Evolutionary conservation across 257 asterid genomes (phyloP).

Genomic region (Salvia rosmarinus): DNA sequence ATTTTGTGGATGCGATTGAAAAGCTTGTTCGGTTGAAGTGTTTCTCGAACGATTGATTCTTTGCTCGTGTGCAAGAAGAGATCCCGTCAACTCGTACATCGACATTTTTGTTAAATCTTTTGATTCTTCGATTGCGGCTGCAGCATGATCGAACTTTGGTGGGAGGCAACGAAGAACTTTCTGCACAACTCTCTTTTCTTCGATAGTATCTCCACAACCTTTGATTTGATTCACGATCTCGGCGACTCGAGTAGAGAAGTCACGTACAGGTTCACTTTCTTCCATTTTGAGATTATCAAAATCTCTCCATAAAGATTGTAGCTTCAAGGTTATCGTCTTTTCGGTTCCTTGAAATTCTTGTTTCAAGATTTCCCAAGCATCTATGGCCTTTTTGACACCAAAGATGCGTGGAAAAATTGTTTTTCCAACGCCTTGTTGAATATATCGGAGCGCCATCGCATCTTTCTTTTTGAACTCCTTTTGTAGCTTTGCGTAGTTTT

Average conservation of each 20-base stretch:
- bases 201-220: not conserved
- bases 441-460: not conserved
- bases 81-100: too few species aligned
- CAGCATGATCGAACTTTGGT: constrained; percentile 4
- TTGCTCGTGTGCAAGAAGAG: not conserved
- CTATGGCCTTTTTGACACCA: not conserved
- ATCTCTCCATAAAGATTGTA: not conserved
- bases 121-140: too few species aligned
- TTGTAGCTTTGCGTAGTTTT: not conserved
- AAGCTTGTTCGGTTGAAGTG: constrained; percentile 7
- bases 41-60: not conserved
- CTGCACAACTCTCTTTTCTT: not conserved
- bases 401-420: not conserved
- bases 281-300: constrained; percentile 23
- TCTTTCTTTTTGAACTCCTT: not conserved
- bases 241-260: not conserved
- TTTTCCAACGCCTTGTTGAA: constrained; percentile 8
- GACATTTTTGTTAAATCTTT: too few species aligned
- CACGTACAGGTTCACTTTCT: not conserved
- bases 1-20: not conserved
- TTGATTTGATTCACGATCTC: constrained; percentile 3
- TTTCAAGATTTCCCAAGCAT: not conserved
- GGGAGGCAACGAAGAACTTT: not conserved
- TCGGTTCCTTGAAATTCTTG: not conserved
- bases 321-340: not conserved